These are phyloP conservation scores for Fusarium coffeatum DNA, from an alignment of 2,329 filamentous ascomycete species.

Conservation along the genomic window DNA sequence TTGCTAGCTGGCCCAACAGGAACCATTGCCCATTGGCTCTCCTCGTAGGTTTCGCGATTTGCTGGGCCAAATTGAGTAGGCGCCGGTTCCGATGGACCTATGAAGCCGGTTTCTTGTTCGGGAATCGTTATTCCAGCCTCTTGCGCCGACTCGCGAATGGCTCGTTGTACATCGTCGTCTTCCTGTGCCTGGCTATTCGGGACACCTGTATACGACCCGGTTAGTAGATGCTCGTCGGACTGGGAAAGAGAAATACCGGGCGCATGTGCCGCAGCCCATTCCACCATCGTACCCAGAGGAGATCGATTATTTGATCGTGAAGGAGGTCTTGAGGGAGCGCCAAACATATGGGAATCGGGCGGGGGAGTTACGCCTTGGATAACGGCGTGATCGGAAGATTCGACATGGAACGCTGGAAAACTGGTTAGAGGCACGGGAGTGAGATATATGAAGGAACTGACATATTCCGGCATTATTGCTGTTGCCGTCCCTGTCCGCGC, in stretches of 20 bases:
- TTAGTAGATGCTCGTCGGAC: slow-evolving; percentile 42
- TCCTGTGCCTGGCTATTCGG: slow-evolving; percentile 57
- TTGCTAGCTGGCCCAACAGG: slow-evolving; percentile 49
- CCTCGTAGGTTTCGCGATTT: slow-evolving; percentile 65
- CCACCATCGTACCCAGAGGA: slow-evolving; percentile 64
- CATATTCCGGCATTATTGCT: slow-evolving; percentile 58
- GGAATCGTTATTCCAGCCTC: slow-evolving; percentile 60
- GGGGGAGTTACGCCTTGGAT: slow-evolving; percentile 59
- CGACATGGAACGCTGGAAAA: slow-evolving; percentile 65
- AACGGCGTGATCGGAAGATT: slow-evolving; percentile 59
- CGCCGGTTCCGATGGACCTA: slow-evolving; percentile 53
- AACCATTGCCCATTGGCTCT: slow-evolving; percentile 70
- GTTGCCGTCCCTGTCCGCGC: slow-evolving; percentile 63
- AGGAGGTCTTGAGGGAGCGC: slow-evolving; percentile 70
- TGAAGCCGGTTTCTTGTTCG: slow-evolving; percentile 64
- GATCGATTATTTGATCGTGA: slow-evolving; percentile 69
- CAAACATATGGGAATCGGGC: slow-evolving; percentile 55
- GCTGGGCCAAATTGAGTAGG: slow-evolving; percentile 70
- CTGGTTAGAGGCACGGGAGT: slow-evolving; percentile 39
- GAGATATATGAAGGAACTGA: slow-evolving; percentile 45
- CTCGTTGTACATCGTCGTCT: slow-evolving; percentile 67
- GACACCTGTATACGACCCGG: slow-evolving; percentile 51
- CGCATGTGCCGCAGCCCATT: slow-evolving; percentile 58
- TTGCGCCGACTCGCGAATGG: slow-evolving; percentile 66
- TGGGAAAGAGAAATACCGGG: slow-evolving; percentile 53